phyloP scores from a whole-genome alignment of 179 eudicot genomes.

The Amaranthus tricolor region DNA sequence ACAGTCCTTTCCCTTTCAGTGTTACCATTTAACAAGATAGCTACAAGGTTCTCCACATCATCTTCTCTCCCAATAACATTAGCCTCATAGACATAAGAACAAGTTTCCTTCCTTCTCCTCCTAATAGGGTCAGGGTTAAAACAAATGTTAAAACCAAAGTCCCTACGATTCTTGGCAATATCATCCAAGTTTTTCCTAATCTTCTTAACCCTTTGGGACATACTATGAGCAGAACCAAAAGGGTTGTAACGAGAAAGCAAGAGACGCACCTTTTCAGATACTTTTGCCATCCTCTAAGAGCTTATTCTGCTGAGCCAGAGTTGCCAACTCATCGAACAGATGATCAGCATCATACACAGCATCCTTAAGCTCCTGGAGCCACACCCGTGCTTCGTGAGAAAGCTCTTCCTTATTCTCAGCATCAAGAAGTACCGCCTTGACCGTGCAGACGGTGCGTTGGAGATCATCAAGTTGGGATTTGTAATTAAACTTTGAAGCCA shows the following conservation, averaged over 20 bases:
- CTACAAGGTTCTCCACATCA: slow-evolving; percentile 15
- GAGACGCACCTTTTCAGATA: slow-evolving; percentile 17
- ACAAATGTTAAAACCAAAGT: slow-evolving; percentile 6
- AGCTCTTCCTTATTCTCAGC: slow-evolving; percentile 3
- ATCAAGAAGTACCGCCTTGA: slow-evolving; percentile 14
- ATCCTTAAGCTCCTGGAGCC: slow-evolving; percentile 16
- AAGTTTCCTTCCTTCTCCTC: slow-evolving; percentile 15
- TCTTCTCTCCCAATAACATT: slow-evolving; percentile 33
- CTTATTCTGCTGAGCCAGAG: slow-evolving; percentile 6
- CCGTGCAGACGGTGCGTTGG: slow-evolving; percentile 1
- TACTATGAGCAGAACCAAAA: background rate
- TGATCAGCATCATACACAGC: slow-evolving; percentile 25
- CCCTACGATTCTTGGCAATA: background rate
- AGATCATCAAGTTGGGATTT: slow-evolving; percentile 7
- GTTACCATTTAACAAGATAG: slow-evolving; percentile 8
- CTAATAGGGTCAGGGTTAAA: background rate
- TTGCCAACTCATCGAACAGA: slow-evolving; percentile 28
- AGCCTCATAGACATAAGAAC: slow-evolving; percentile 18
- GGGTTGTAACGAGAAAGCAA: slow-evolving; percentile 24
- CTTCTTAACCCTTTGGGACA: slow-evolving; percentile 18
- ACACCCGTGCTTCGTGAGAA: slow-evolving; percentile 3
- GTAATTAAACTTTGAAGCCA: slow-evolving; percentile 8
- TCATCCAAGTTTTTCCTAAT: slow-evolving; percentile 19
- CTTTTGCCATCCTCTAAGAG: background rate
- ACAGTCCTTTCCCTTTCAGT: background rate